Base-by-base conservation (phyloP, 2,329 filamentous ascomycete species). In the Alternaria alternata region DNA sequence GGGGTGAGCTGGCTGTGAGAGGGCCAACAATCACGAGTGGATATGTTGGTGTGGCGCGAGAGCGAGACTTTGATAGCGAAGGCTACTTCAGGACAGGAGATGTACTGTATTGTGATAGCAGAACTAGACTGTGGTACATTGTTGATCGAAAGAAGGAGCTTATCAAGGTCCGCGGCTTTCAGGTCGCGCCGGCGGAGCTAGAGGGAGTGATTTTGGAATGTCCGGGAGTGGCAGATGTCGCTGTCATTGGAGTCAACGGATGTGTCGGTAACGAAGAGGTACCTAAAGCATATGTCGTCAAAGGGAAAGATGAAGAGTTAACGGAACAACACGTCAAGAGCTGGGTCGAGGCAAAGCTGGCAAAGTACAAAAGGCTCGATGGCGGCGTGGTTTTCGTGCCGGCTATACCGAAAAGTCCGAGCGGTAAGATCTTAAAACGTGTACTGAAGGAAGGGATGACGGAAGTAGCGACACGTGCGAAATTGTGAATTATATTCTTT, bases 91-190 rank as follows among this genome's bases (percentile, higher is more conserved):
- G 11, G 30, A 32, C 30, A 9, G 30, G 30, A 32, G 30, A 32
- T 32, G 4, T 32, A 0, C 8, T 32, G 5, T 32, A 11, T 32
- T 32, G 30, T 32, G 9, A 32, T 32, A 6, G 11, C 2, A 38
- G 36, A 1, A 38, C 36, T 7, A 38, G 16, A 14, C 32, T 58
- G 22, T 58, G 48, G 49, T 96, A 89, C 81, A 93, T 96, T 75
- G 94, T 93, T 0, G 93, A 96, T 74, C 88, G 93, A 5, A 70
- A 74, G 54, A 75, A 75, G 57, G 72, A 75, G 48, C 47, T 75
- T 18, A 67, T 74, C 52, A 75, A 75, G 51, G 73, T 70, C 49
- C 71, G 71, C 44, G 68, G 75, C 14, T 78, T 81, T 62, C 80
- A 81, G 57, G 78, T 81, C 7, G 78, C 80, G 5, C 80, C 80